Evolutionary conservation across 768 basidiomycete genomes (phyloP), one percentile per base, ranked within the genome.

Genomic region (Kwoniella dendrophila): DNA sequence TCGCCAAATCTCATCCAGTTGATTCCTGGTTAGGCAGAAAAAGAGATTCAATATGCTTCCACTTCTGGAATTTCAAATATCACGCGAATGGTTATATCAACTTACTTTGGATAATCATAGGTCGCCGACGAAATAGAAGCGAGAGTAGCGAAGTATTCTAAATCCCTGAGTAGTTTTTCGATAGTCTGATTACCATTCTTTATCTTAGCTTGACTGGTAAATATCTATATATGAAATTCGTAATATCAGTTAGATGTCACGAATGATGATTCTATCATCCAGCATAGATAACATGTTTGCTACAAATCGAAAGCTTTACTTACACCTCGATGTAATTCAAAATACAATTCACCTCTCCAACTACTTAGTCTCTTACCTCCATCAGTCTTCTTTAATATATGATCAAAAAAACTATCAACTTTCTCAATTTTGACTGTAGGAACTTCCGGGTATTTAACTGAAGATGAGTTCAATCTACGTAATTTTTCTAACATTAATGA

Each of bases 101-200:
- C 70, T 30, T 82, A 80, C 80, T 91, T 90, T 1, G 93, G 93
- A 74, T 94, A 96, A 0, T 81, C 74, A 71, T 92, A 97, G 4
- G 10, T 36, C 40, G 18, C 20, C 29, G 20, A 56, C 70, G 26
- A 20, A 71, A 68, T 76, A 0, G 90, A 90, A 0, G 94, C 91
- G 11, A 97, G 74, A 0, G 94, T 95, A 0, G 90, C 84, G n/a
- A 89, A 78, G 66, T 88, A 87, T 87, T 98, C 95, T 20, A 62
- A 12, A 68, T 97, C 94, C 30, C 91, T 85, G 51, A 98, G 80
- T 24, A 96, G 81, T 57, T 92, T 89, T 79, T 98, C 95, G n/a
- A 89, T 87, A 72, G 93, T 90, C 40, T 94, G 83, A 77, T 98
- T 98, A 4, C 92, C 91, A 75, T 88, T 91, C 83, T 98, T 97